Conservation (phyloP, 352 stramenopile genomes). For the Phytophthora sp. region DNA sequence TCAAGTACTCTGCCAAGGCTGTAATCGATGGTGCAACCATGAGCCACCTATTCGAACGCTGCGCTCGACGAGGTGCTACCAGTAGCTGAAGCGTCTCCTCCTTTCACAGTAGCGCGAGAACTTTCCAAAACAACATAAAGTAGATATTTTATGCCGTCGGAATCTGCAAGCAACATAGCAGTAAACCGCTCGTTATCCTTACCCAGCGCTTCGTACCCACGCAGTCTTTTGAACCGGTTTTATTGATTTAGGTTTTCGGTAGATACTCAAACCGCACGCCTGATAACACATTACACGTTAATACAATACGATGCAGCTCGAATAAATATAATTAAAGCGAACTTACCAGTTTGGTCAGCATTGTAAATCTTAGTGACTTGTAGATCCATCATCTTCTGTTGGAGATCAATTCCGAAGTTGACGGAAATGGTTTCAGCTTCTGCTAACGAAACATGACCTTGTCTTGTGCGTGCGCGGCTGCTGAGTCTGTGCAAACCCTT, state of each 20-base stretch:
- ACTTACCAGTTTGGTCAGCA: slow-evolving; percentile 3
- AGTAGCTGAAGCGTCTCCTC: too few relatives aligned
- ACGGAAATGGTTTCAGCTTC: neutral
- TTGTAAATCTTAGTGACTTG: neutral
- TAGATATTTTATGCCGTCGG: neutral
- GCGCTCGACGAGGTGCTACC: too few relatives aligned
- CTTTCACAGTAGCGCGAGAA: neutral
- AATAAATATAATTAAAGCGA: neutral
- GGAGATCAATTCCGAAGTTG: neutral
- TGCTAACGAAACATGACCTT: neutral
- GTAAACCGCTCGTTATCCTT: slow-evolving; percentile 3
- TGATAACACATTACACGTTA: too few relatives aligned
- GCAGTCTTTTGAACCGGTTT: too few relatives aligned
- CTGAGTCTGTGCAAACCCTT: neutral
- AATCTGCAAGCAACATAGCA: neutral
- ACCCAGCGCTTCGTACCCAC: neutral
- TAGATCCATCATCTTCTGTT: slow-evolving; percentile 1
- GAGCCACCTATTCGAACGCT: too few relatives aligned
- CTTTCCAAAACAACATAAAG: slow-evolving; percentile 1
- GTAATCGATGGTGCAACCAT: too few relatives aligned
- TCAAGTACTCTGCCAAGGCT: too few relatives aligned
- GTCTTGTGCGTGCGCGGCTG: neutral
- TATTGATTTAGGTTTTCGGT: slow-evolving; percentile 3
- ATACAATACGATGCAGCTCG: neutral
- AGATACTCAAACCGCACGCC: slow-evolving; percentile 1